Conservation (phyloP, 495 filamentous ascomycete genomes). For the Peziza echinospora region DNA sequence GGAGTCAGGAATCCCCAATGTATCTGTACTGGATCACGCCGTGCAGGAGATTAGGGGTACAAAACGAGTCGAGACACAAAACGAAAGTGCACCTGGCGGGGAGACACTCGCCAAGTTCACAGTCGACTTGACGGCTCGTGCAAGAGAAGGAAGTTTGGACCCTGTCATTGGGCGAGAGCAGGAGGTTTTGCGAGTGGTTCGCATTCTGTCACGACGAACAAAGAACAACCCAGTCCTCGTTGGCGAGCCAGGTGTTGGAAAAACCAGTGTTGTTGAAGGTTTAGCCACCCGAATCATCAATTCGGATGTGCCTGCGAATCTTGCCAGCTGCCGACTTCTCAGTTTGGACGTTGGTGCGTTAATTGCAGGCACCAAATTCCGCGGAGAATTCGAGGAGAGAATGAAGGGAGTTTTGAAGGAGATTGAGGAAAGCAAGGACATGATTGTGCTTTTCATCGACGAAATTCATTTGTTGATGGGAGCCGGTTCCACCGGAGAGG, state of each 20-base stretch:
- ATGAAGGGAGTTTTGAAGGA: conserved; percentile 98
- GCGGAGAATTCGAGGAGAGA: conserved; percentile 93
- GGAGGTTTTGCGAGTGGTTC: conserved; percentile 81
- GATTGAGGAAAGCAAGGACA: conserved; percentile 87
- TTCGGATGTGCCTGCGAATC: conserved; percentile 78
- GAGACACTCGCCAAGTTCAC: conserved; percentile 95
- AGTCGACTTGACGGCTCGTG: conserved; percentile 87
- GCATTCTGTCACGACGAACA: conserved; percentile 78
- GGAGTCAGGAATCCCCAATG: conserved; percentile 78
- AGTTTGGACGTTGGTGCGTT: conserved; percentile 87
- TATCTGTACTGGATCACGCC: conserved; percentile 70
- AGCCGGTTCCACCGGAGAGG: conserved; percentile 76
- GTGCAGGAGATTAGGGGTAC: conserved; percentile 79
- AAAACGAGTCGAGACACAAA: conserved; percentile 78
- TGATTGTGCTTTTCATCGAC: conserved; percentile 92
- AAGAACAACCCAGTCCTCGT: conserved; percentile 96
- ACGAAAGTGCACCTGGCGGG: conserved; percentile 68
- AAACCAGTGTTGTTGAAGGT: conserved; percentile 94
- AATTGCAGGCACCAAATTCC: conserved; percentile 91
- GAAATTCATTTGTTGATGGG: conserved; percentile 98
- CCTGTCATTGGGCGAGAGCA: conserved; percentile 95
- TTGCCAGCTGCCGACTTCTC: conserved; percentile 82
- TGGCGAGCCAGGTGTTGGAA: conserved; percentile 93
- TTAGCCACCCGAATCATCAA: conserved; percentile 92
- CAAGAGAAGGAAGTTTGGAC: conserved; percentile 90